Percentiles rank a stretch among this genome's conserved stretches.
Conservation (phyloP, 148 eudicot genomes). For the Selenicereus undatus region DNA sequence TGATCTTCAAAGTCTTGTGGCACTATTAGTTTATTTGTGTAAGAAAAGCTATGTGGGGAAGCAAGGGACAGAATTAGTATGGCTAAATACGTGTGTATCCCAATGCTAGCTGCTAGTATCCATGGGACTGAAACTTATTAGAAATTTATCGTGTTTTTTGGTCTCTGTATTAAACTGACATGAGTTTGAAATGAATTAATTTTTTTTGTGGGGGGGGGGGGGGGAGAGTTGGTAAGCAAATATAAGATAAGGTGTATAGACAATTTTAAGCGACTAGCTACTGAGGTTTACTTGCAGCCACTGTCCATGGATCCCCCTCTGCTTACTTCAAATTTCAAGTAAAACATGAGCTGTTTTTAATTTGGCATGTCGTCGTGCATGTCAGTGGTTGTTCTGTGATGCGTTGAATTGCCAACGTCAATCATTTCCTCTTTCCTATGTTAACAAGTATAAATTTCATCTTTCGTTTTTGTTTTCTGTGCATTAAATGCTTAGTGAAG, state of each 20-base stretch:
- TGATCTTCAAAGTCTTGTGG: not conserved
- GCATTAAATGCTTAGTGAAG: slow-evolving; percentile 2
- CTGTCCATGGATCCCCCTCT: not conserved
- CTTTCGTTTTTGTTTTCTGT: not conserved
- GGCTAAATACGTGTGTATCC: not conserved
- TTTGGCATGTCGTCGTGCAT: not conserved
- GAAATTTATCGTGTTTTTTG: not conserved
- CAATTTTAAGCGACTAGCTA: not conserved
- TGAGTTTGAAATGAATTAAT: not conserved
- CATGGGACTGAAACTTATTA: slow-evolving; percentile 2
- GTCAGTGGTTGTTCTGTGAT: not conserved
- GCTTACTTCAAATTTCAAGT: not conserved
- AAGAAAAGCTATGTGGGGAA: not conserved
- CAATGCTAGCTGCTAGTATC: not conserved
- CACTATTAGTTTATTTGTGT: not conserved
- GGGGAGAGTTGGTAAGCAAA: not conserved
- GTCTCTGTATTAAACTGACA: not conserved
- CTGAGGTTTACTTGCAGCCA: not conserved
- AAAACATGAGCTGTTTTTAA: not conserved
- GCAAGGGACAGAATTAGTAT: not conserved
- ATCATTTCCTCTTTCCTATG: not conserved
- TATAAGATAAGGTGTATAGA: not conserved
- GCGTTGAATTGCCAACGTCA: not conserved
- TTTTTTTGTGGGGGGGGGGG: not conserved
- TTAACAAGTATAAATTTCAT: slow-evolving; percentile 1